phyloP scores from a whole-genome alignment of 75 land plant genomes.

The Pinus tabuliformis region DNA sequence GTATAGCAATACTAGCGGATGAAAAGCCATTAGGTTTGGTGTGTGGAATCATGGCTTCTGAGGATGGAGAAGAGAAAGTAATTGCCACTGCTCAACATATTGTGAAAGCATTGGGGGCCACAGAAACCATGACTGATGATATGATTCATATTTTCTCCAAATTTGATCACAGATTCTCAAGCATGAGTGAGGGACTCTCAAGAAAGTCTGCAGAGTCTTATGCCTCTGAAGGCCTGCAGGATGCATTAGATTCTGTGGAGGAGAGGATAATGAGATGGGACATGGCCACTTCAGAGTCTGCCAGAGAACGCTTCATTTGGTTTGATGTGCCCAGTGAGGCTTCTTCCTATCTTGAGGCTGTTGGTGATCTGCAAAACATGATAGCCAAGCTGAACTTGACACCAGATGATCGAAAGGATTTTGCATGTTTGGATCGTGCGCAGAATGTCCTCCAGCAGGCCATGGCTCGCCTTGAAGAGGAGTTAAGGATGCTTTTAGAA shows the following conservation, averaged over 20 bases:
- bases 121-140: conserved; percentile 77
- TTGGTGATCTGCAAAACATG: conserved; percentile 46
- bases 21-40: no score
- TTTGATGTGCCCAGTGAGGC: conserved; percentile 37
- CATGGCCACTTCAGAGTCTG: conserved; percentile 8
- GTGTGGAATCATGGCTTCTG: conserved; percentile 12
- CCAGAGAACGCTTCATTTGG: conserved; percentile 9
- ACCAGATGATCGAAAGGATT: conserved; percentile 19
- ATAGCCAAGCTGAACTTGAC: conserved; percentile 11
- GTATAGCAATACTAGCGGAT: no score
- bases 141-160: conserved; percentile 76
- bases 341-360: conserved; percentile 44
- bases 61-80: conserved; percentile 74
- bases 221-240: conserved; percentile 3
- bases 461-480: conserved; percentile 66
- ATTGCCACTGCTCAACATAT: conserved; percentile 81
- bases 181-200: conserved; percentile 32
- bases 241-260: conserved; percentile 16
- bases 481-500: conserved; percentile 52
- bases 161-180: conserved; percentile 71
- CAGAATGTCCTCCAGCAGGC: conserved; percentile 54
- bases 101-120: conserved; percentile 65
- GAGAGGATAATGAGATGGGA: conserved; percentile 25
- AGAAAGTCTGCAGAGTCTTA: conserved; percentile 17
- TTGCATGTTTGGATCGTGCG: conserved; percentile 32